phyloP scores from a whole-genome alignment of 345 rosid genomes.

The Rhodamnia rubescens region DNA sequence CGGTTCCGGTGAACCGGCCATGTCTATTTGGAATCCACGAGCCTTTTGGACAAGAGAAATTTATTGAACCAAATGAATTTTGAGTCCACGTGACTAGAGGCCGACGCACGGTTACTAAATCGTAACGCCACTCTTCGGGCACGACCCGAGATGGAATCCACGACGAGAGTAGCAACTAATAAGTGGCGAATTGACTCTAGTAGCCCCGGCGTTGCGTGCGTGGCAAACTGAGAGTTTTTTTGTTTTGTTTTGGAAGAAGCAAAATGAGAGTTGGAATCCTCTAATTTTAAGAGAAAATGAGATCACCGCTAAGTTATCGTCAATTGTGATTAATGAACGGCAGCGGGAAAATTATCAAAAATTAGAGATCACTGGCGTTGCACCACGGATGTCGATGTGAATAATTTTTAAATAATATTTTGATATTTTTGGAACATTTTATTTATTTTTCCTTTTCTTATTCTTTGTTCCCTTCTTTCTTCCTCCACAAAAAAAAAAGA shows the following conservation, averaged over 20 bases:
- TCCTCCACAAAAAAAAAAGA: no score
- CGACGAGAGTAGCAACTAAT: neutral
- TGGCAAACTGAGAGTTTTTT: neutral
- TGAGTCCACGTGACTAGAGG: neutral
- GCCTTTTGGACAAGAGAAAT: neutral
- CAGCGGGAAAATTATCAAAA: no score
- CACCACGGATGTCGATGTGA: fast-evolving
- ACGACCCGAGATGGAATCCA: neutral
- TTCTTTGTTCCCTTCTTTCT: no score
- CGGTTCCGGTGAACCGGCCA: no score
- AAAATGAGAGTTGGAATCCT: neutral
- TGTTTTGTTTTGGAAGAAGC: no score
- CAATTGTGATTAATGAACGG: fast-evolving
- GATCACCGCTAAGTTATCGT: neutral
- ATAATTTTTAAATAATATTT: no score
- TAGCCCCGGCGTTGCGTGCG: no score
- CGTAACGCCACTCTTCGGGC: neutral
- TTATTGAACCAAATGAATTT: neutral
- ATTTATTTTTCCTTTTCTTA: no score
- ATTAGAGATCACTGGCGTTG: no score
- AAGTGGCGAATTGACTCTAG: neutral
- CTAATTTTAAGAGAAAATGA: neutral
- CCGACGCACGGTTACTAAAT: neutral
- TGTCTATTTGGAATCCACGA: no score
- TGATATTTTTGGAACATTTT: no score